phyloP scores from a whole-genome alignment of 768 basidiomycete species.

The Macrolepiota fuliginosa region DNA sequence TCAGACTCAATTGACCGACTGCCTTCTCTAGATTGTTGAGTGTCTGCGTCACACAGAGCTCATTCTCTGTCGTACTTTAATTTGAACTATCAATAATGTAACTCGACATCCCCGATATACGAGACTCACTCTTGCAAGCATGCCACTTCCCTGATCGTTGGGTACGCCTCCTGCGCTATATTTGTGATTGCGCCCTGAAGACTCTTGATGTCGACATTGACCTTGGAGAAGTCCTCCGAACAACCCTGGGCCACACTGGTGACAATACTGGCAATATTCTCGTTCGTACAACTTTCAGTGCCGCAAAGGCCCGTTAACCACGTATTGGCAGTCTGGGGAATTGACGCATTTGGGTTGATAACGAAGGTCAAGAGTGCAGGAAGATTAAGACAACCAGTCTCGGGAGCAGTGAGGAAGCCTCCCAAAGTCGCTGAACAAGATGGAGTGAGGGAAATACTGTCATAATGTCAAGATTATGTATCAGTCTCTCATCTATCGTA shows the following conservation, averaged over 20 bases:
- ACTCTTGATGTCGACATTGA: constrained; percentile 30
- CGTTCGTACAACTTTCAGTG: constrained; percentile 52
- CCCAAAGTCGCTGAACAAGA: constrained; percentile 48
- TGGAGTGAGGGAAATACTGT: constrained; percentile 37
- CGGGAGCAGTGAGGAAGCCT: constrained; percentile 37
- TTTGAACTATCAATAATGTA: constrained; percentile 11
- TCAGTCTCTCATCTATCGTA: neutral
- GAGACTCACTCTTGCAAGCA: constrained; percentile 54
- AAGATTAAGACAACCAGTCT: constrained; percentile 49
- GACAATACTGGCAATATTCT: constrained; percentile 53
- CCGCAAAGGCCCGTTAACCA: constrained; percentile 64
- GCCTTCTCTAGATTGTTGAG: constrained; percentile 42
- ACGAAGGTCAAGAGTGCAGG: constrained; percentile 39
- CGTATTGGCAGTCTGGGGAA: constrained; percentile 48
- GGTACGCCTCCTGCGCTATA: constrained; percentile 42
- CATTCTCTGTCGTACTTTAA: constrained; percentile 15
- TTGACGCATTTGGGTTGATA: constrained; percentile 26
- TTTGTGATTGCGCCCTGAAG: constrained; percentile 8
- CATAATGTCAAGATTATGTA: neutral
- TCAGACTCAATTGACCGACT: constrained; percentile 28
- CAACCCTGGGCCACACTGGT: constrained; percentile 51
- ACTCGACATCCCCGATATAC: neutral
- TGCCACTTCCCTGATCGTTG: constrained; percentile 41
- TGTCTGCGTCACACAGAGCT: constrained; percentile 52
- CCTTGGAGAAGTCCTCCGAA: constrained; percentile 39